phyloP scores from a whole-genome alignment of 2,329 filamentous ascomycete species.

The Diaporthe vexans region DNA sequence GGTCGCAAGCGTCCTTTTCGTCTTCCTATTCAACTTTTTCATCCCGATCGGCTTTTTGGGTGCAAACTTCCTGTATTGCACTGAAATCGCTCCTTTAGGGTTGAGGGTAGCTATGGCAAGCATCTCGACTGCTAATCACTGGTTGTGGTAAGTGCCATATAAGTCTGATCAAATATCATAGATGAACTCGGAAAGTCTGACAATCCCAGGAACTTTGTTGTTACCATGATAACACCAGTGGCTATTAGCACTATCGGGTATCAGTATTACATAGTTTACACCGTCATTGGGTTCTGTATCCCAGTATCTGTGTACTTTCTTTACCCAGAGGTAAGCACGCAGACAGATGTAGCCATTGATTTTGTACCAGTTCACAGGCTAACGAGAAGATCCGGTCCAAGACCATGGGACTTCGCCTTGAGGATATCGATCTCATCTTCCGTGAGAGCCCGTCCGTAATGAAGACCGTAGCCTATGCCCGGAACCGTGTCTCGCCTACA shows the following conservation, averaged over 20 bases:
- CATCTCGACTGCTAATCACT: slow-evolving; percentile 68
- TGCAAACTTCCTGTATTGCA: slow-evolving; percentile 72
- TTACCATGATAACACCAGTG: slow-evolving; percentile 60
- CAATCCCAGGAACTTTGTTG: slow-evolving; percentile 56
- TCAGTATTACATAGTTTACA: slow-evolving; percentile 65
- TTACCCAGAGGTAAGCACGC: slow-evolving; percentile 54
- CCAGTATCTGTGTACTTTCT: slow-evolving; percentile 59
- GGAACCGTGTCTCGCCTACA: neutral
- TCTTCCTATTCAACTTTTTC: slow-evolving; percentile 73
- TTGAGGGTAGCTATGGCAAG: slow-evolving; percentile 68
- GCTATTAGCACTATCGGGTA: slow-evolving; percentile 65
- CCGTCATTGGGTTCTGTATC: slow-evolving; percentile 59
- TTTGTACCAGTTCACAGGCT: neutral
- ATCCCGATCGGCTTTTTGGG: slow-evolving; percentile 71
- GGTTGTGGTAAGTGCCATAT: slow-evolving; percentile 57
- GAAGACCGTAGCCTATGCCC: slow-evolving; percentile 49
- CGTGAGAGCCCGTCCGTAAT: slow-evolving; percentile 53
- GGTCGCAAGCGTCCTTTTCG: slow-evolving; percentile 66
- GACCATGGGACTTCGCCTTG: slow-evolving; percentile 62
- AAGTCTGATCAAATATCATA: neutral
- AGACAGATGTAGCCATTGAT: too few relatives aligned
- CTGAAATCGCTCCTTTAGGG: slow-evolving; percentile 67
- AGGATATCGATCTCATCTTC: slow-evolving; percentile 60
- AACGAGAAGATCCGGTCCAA: neutral
- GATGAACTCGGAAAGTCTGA: neutral